A percentile compares a stretch with the other conserved stretches of the same genome.
These are phyloP conservation scores for Metrosideros polymorpha DNA, from an alignment of 441 rosid genomes.

Conservation along the genomic window DNA sequence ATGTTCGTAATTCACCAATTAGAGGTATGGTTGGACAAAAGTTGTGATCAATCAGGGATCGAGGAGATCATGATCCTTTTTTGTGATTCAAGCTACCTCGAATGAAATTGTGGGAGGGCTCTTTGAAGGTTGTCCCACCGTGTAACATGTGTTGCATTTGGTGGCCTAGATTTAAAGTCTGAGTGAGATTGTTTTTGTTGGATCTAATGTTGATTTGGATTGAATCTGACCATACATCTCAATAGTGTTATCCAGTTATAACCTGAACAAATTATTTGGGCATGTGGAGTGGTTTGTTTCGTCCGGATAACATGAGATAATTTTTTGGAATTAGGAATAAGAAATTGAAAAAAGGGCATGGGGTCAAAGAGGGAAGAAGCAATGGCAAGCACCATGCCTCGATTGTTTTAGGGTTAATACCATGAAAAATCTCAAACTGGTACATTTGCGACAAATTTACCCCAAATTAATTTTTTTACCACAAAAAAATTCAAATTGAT, in stretches of 20 bases:
- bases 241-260: not conserved
- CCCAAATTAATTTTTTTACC: no score
- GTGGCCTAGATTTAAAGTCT: not conserved
- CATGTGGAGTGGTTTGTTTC: not conserved
- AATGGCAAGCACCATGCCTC: not conserved
- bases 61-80: not conserved
- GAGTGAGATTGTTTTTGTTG: not conserved
- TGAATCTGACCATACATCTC: not conserved
- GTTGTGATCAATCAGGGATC: fast-evolving
- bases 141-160: not conserved
- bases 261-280: not conserved
- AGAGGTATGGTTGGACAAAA: not conserved
- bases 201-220: not conserved
- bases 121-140: not conserved
- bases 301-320: not conserved
- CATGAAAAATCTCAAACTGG: no score
- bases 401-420: no score
- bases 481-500: no score
- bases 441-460: no score
- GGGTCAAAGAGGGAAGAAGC: not conserved
- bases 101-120: not conserved
- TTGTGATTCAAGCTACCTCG: not conserved
- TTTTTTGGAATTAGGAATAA: not conserved
- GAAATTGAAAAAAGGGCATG: not conserved
- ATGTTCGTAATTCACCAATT: not conserved